Base-by-base conservation (phyloP, 345 rosid genomes). In the Erysimum cheiranthoides region DNA sequence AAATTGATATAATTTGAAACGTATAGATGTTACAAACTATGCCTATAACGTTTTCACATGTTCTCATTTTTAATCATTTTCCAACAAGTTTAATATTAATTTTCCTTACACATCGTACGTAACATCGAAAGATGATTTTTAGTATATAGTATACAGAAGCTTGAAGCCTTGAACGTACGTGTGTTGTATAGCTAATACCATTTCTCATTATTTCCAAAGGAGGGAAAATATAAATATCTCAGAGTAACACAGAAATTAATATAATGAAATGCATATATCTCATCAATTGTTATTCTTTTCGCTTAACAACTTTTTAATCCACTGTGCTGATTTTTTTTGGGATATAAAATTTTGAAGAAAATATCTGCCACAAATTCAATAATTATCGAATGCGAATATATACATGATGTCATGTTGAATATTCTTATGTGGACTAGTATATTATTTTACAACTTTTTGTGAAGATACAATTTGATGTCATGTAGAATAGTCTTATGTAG, bases 321-420 rank as follows among this genome's bases (percentile, higher is more conserved):
- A 79, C 2, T 63, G 10, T n/a, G 82, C 82, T 0, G 82, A 79
- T n/a, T n/a, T 49, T 70, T 57, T 34, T 82, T 84, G 4, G 61
- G 78, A 43, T 53, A 38, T 77, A n/a, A n/a, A n/a, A n/a, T n/a
- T n/a, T n/a, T n/a, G n/a, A n/a, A n/a, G n/a, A n/a, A n/a, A n/a
- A n/a, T n/a, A n/a, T n/a, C n/a, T n/a, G n/a, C n/a, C n/a, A n/a
- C n/a, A n/a, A n/a, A n/a, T n/a, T n/a, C n/a, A n/a, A n/a, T n/a
- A n/a, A n/a, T n/a, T n/a, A n/a, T n/a, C n/a, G n/a, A n/a, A n/a
- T n/a, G n/a, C n/a, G n/a, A n/a, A n/a, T n/a, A n/a, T n/a, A n/a
- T n/a, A n/a, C n/a, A n/a, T n/a, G n/a, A n/a, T n/a, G n/a, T n/a
- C n/a, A n/a, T n/a, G n/a, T n/a, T n/a, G n/a, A n/a, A n/a, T n/a